Conservation (phyloP, 2,329 filamentous ascomycete genomes). For the Phaeosphaeriaceae sp. region DNA sequence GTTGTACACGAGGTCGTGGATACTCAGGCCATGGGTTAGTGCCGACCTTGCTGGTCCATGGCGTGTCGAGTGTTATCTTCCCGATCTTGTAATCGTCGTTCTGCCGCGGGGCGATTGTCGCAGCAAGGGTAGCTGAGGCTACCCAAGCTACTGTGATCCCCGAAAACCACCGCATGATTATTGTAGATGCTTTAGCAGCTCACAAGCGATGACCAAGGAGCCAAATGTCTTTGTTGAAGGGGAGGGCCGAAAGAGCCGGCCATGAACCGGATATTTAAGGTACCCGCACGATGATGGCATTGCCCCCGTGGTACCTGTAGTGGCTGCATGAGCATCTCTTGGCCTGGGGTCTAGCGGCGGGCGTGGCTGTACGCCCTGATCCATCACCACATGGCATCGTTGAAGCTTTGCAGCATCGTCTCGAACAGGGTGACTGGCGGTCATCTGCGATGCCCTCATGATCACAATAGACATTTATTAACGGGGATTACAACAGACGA, state of each 20-base stretch:
- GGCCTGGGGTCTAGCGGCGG: constrained; percentile 33
- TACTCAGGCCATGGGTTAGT: constrained; percentile 64
- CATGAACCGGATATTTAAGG: constrained; percentile 28
- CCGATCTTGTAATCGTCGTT: constrained; percentile 42
- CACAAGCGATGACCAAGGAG: background rate
- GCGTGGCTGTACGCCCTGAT: constrained; percentile 34
- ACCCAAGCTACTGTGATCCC: constrained; percentile 18
- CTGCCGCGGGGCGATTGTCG: constrained; percentile 18
- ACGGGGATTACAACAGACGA: no score
- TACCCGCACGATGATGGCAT: constrained; percentile 18
- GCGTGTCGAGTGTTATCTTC: constrained; percentile 46
- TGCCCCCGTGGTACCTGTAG: constrained; percentile 22
- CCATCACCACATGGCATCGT: constrained; percentile 25
- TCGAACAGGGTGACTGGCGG: constrained; percentile 3
- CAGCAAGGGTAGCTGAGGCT: constrained; percentile 16
- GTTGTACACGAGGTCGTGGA: constrained; percentile 63
- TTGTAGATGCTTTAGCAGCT: background rate
- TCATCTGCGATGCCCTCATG: constrained; percentile 14
- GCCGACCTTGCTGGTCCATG: constrained; percentile 61
- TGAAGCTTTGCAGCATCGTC: constrained; percentile 5
- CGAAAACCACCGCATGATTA: constrained; percentile 27
- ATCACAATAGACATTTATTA: constrained; percentile 3
- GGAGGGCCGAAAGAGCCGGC: background rate
- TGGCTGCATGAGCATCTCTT: constrained; percentile 27
- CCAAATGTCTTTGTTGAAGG: background rate